Conservation (phyloP, 768 basidiomycete genomes). For the Leccinum uliginosum region DNA sequence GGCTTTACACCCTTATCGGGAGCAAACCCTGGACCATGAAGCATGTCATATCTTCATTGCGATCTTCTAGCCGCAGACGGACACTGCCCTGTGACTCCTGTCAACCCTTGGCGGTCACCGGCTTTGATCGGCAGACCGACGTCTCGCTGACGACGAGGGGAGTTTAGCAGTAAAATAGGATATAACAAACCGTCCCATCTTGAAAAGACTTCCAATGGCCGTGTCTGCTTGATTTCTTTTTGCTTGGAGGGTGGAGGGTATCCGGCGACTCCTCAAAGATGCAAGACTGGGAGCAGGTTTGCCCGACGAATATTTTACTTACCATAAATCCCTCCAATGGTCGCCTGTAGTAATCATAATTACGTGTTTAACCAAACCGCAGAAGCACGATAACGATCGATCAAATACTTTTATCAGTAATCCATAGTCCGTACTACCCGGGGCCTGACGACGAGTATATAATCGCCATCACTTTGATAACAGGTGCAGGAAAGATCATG, state of each 20-base stretch:
- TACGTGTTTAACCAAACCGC: neutral
- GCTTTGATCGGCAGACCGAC: conserved; percentile 45
- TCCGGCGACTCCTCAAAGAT: no score
- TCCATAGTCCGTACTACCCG: neutral
- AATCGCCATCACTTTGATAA: neutral
- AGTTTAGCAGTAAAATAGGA: conserved; percentile 25
- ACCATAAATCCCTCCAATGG: neutral
- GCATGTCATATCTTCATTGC: no score
- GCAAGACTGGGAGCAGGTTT: neutral
- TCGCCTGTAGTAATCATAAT: neutral
- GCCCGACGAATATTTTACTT: neutral
- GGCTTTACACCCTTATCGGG: conserved; percentile 35
- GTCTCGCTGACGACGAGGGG: conserved; percentile 46
- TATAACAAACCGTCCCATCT: conserved; percentile 47
- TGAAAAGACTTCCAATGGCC: conserved; percentile 38
- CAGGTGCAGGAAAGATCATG: neutral
- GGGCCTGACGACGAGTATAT: neutral
- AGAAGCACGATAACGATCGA: conserved; percentile 5
- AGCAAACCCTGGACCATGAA: conserved; percentile 45
- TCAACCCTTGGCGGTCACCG: conserved; percentile 28
- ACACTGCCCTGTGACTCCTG: conserved; percentile 33
- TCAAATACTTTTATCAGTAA: neutral
- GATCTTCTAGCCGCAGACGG: no score
- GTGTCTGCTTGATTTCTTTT: conserved; percentile 9
- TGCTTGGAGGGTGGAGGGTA: neutral